A percentile compares a stretch with the other conserved stretches of the same genome.
Conservation (phyloP, 73 alveolate species). For the Paramecium tetraurelia region DNA sequence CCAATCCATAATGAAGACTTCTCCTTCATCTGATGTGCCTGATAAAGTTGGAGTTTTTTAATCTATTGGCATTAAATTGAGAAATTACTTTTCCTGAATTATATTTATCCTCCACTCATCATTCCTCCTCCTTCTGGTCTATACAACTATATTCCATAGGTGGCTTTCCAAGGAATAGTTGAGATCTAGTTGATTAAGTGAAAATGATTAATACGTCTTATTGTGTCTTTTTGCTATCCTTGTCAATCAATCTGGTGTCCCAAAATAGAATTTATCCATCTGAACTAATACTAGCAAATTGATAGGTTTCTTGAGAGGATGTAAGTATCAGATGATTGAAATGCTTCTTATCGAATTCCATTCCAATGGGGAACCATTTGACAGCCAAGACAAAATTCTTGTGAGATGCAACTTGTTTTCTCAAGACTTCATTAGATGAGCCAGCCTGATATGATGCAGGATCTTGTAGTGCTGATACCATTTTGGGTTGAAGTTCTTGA, state of each 20-base stretch:
- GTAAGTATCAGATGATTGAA: constrained; percentile 42
- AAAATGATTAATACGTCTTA: constrained; percentile 9
- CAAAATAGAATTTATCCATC: constrained; percentile 87
- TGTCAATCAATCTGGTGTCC: constrained; percentile 82
- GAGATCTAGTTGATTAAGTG: not conserved
- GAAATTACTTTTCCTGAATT: constrained; percentile 54
- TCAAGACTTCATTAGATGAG: constrained; percentile 22
- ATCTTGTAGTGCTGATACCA: constrained; percentile 52
- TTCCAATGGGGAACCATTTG: constrained; percentile 78
- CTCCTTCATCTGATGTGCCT: constrained; percentile 93
- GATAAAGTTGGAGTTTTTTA: constrained; percentile 70
- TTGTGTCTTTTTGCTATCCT: constrained; percentile 60
- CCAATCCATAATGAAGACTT: constrained; percentile 83
- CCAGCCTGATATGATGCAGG: constrained; percentile 51
- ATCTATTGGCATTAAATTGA: not conserved
- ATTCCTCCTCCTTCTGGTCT: constrained; percentile 85
- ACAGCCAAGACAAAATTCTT: constrained; percentile 73
- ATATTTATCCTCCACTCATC: constrained; percentile 77
- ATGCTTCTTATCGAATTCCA: constrained; percentile 78
- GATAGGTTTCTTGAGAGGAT: constrained; percentile 71
- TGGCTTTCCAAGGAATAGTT: constrained; percentile 58
- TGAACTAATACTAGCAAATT: constrained; percentile 79
- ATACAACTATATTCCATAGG: constrained; percentile 63
- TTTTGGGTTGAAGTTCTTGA: constrained; percentile 33
- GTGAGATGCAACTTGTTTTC: constrained; percentile 73